Base-by-base conservation (phyloP, 176 grass and related monocot species). In the Cenchrus purpureus region DNA sequence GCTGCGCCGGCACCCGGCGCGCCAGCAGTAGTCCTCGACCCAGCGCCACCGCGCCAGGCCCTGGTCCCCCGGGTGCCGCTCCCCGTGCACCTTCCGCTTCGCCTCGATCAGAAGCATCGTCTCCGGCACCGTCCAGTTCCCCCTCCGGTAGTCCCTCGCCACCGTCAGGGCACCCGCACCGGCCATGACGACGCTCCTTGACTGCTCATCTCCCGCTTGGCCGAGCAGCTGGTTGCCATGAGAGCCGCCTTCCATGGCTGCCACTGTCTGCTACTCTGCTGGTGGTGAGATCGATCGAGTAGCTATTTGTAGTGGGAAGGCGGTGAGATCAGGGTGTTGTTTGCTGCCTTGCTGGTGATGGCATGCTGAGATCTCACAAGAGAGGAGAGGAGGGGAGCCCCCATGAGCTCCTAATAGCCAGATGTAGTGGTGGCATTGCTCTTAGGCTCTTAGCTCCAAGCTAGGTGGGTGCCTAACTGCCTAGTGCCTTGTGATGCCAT, bases 11-110 rank as follows among this genome's bases (percentile, higher is more conserved):
- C 93, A 99, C 0, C 97, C 93, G 44, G 89, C 75, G 19, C 89
- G 90, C 93, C 97, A 99, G 88, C 93, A 96, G 86, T 96, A 96
- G 88, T 99, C 92, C 90, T 99, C 97, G 44, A 99, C 94, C 97
- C 97, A 99, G 19, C 88, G 92, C 97, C 97, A 99, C 61, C 90
- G 85, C 71, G 89, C 85, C 88, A 92, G 83, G 20, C 89, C 90
- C 37, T 92, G 91, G 8, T 92, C 87, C 10, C 83, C 83, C 19
- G 68, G 85, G 22, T 79, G 61, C 69, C 93, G 84, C 67, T 92
- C 89, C 53, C 84, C 84, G 79, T 94, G 89, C 31, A 95, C 93
- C 78, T 90, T 85, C 78, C 90, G 78, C 87, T 96, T 98, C 19
- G 97, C 97, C 48, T 92, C 92, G 66, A 98, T 91, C 64, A 96